A percentile compares a stretch with the other conserved stretches of the same genome.
Conservation (phyloP, 2,329 filamentous ascomycete genomes). For the Pleurostoma richardsiae region DNA sequence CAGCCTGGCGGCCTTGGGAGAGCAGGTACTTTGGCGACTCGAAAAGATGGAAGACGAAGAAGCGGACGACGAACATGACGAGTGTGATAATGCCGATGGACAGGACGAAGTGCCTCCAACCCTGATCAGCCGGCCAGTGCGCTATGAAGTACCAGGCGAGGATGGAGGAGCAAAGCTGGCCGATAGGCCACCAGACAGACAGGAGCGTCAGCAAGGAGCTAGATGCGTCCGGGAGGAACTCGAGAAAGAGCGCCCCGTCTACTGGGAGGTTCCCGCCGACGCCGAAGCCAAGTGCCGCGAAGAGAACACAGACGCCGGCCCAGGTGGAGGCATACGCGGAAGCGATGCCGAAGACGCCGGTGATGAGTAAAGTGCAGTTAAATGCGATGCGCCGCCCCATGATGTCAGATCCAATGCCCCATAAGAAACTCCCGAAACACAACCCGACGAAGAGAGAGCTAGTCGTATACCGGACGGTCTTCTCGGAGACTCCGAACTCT, state of each 20-base stretch:
- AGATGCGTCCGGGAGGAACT: slow-evolving; percentile 66
- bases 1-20: slow-evolving; percentile 67
- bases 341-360: slow-evolving; percentile 67
- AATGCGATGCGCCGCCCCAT: slow-evolving; percentile 76
- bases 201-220: slow-evolving; percentile 70
- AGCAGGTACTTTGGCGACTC: slow-evolving; percentile 84
- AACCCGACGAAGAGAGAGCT: slow-evolving; percentile 72
- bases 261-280: slow-evolving; percentile 66
- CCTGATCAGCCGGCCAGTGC: slow-evolving; percentile 61
- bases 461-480: slow-evolving; percentile 74
- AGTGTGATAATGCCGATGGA: slow-evolving; percentile 70
- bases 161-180: slow-evolving; percentile 67
- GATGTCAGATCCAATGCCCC: slow-evolving; percentile 75
- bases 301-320: slow-evolving; percentile 56
- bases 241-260: slow-evolving; percentile 59
- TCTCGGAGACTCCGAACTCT: slow-evolving; percentile 67
- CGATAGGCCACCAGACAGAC: slow-evolving; percentile 85
- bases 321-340: slow-evolving; percentile 65
- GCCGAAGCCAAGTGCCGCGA: slow-evolving; percentile 60
- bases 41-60: slow-evolving; percentile 75
- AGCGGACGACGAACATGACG: slow-evolving; percentile 71
- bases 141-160: slow-evolving; percentile 74
- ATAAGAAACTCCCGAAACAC: slow-evolving; percentile 72
- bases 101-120: slow-evolving; percentile 71
- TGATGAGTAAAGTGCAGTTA: slow-evolving; percentile 72